Conservation (phyloP, 208 protist species). For the Trypanosoma platydactyli region DNA sequence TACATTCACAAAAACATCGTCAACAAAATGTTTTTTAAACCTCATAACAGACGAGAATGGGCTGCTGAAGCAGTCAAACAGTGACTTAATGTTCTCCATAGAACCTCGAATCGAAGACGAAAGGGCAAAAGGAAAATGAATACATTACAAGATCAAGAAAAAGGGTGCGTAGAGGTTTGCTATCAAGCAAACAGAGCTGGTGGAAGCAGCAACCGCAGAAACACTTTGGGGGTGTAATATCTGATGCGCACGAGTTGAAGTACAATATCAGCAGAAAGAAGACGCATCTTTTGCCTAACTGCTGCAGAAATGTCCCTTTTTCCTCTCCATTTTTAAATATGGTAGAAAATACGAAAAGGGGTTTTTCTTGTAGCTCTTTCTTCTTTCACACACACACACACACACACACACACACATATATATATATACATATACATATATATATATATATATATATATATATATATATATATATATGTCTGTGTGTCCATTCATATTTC, state of each 20-base stretch:
- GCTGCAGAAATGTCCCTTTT: not conserved
- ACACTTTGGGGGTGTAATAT: not conserved
- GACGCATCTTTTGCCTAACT: not conserved
- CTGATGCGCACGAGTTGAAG: not conserved
- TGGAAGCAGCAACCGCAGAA: not conserved
- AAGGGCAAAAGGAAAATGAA: slow-evolving; percentile 2
- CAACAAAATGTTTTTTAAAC: slow-evolving; percentile 83
- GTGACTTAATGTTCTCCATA: slow-evolving; percentile 2
- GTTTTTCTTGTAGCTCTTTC: too few species aligned
- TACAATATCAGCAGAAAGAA: not conserved
- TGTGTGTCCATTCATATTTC: not conserved
- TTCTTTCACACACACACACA: too few species aligned
- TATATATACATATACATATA: too few species aligned
- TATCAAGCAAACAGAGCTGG: not conserved
- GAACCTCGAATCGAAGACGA: not conserved
- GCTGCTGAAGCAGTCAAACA: slow-evolving; percentile 43
- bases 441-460: too few species aligned
- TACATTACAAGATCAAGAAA: not conserved
- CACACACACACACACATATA: too few species aligned
- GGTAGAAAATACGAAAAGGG: too few species aligned
- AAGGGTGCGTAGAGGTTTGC: not conserved
- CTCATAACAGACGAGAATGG: slow-evolving; percentile 64
- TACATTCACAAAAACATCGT: slow-evolving; percentile 63
- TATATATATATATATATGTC: too few species aligned
- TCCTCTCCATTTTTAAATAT: slow-evolving; percentile 1